These are phyloP conservation scores for Galium porrigens DNA, from an alignment of 305 asterid species.

Conservation along the genomic window DNA sequence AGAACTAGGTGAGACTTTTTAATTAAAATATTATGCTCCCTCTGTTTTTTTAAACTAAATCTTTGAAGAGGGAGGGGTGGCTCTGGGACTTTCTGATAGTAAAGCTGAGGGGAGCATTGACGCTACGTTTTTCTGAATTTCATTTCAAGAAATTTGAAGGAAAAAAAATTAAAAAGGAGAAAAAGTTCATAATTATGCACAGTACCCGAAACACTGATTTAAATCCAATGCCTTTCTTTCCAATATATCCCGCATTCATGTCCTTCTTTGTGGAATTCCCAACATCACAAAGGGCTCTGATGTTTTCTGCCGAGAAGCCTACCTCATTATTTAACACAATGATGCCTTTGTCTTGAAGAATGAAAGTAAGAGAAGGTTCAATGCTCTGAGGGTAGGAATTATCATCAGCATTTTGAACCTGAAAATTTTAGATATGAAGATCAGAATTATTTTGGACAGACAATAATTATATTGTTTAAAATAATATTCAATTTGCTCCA, in stretches of 20 bases:
- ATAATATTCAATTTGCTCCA: neutral
- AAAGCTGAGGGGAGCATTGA: neutral
- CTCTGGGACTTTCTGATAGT: neutral
- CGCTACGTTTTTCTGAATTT: neutral
- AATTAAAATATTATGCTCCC: neutral
- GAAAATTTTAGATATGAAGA: conserved; percentile 18
- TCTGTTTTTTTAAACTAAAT: neutral
- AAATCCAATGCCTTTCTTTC: conserved; percentile 99
- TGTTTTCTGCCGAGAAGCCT: conserved; percentile 62
- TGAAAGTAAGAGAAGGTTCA: conserved; percentile 76
- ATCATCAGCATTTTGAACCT: conserved; percentile 99
- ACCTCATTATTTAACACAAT: conserved; percentile 70
- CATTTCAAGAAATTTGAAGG: neutral
- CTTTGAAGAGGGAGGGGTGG: neutral
- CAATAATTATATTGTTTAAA: neutral
- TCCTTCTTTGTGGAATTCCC: conserved; percentile 84
- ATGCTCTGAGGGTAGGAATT: conserved; percentile 51
- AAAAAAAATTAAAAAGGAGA: neutral
- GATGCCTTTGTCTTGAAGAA: conserved; percentile 62
- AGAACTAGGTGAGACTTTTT: neutral
- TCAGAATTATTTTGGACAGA: neutral
- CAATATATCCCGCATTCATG: conserved; percentile 66
- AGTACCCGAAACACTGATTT: conserved; percentile 89
- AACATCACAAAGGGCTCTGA: conserved; percentile 87
- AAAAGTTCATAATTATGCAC: conserved; percentile 4